phyloP scores from a whole-genome alignment of 164 flowering plant species.

The Pachysandra terminalis region DNA sequence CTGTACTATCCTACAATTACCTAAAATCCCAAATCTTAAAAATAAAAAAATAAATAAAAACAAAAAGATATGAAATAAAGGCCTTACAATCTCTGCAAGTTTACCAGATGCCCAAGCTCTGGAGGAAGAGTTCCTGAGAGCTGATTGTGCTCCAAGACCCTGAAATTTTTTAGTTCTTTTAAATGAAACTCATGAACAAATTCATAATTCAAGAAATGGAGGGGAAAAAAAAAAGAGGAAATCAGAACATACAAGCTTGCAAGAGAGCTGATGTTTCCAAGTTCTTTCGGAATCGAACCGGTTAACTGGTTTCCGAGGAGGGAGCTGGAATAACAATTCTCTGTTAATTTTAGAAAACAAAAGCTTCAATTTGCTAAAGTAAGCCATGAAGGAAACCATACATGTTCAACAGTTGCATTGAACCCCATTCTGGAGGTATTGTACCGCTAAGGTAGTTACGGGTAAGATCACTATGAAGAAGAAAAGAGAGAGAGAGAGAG shows the following conservation, averaged over 20 bases:
- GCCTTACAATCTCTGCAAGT: conserved; percentile 26
- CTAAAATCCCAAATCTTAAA: not conserved
- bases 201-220: not conserved
- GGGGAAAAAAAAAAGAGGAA: not conserved
- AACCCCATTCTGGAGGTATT: conserved; percentile 70
- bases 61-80: not conserved
- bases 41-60: not conserved
- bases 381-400: conserved; percentile 20
- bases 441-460: conserved; percentile 68
- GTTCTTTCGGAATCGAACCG: conserved; percentile 43
- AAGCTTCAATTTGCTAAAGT: conserved; percentile 1
- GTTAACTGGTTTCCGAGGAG: conserved; percentile 48
- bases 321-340: conserved; percentile 40
- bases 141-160: conserved; percentile 31
- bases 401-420: conserved; percentile 44
- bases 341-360: conserved; percentile 1
- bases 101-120: conserved; percentile 31
- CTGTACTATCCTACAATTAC: not conserved
- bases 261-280: conserved; percentile 53
- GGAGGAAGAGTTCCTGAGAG: conserved; percentile 34
- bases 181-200: not conserved
- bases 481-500: no score
- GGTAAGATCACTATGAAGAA: conserved; percentile 53
- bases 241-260: conserved; percentile 29
- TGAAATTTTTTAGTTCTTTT: conserved; percentile 8